These are phyloP conservation scores for Triglochin maritima DNA, from an alignment of 106 monocot species.

Conservation along the genomic window DNA sequence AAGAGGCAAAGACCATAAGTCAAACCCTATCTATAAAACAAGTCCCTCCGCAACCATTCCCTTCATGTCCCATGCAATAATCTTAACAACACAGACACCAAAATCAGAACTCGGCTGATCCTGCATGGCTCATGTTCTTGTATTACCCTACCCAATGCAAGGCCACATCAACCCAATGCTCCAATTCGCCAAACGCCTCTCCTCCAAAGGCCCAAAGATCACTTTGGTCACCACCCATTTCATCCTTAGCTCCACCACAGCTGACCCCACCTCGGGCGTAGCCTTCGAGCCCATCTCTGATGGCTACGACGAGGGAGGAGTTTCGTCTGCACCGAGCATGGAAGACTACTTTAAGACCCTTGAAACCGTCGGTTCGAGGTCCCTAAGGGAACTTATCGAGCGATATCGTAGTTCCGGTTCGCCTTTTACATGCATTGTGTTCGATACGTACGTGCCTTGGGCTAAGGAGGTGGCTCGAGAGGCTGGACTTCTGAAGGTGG, in stretches of 20 bases:
- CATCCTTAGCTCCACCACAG: slow-evolving; percentile 12
- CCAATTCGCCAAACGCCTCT: slow-evolving; percentile 50
- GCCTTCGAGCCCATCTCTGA: slow-evolving; percentile 45
- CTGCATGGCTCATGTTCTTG: slow-evolving; percentile 27
- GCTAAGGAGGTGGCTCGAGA: slow-evolving; percentile 21
- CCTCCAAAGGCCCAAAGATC: slow-evolving; percentile 15
- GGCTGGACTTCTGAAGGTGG: slow-evolving; percentile 17
- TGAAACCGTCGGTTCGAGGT: slow-evolving; percentile 13
- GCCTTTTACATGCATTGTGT: slow-evolving; percentile 33
- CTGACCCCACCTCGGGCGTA: slow-evolving; percentile 5
- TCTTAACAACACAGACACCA: too few relatives aligned
- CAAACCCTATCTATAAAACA: too few relatives aligned
- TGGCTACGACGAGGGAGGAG: slow-evolving; percentile 45
- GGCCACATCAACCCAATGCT: slow-evolving; percentile 90
- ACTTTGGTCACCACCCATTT: slow-evolving; percentile 43
- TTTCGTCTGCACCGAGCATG: slow-evolving; percentile 12
- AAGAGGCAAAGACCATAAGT: too few relatives aligned
- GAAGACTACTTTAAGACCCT: slow-evolving; percentile 1
- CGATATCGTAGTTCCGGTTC: slow-evolving; percentile 3
- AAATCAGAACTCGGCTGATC: background rate
- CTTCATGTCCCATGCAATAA: too few relatives aligned
- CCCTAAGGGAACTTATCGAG: slow-evolving; percentile 19
- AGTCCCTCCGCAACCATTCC: too few relatives aligned
- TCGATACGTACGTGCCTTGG: slow-evolving; percentile 53
- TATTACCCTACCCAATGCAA: slow-evolving; percentile 63